These are phyloP conservation scores for Stephania cephalantha DNA, from an alignment of 164 flowering plant genomes.

Conservation along the genomic window DNA sequence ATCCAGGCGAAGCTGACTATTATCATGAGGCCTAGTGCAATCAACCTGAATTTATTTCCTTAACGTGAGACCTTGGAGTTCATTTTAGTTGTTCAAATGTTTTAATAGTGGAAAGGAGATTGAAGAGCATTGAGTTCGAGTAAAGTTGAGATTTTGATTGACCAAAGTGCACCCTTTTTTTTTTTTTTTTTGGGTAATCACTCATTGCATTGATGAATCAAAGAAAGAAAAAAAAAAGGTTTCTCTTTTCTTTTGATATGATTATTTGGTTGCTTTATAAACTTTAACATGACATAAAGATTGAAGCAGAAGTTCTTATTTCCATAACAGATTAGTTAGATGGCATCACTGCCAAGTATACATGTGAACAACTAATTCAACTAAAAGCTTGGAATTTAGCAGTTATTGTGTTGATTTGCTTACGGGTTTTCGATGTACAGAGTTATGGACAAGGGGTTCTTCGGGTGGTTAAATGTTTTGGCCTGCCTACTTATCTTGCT, in stretches of 20 bases:
- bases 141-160: slow-evolving; percentile 7
- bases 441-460: slow-evolving; percentile 16
- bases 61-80: background rate
- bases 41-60: too few relatives aligned
- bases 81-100: background rate
- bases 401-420: background rate
- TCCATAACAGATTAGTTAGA: background rate
- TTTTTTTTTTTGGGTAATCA: too few relatives aligned
- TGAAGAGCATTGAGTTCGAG: background rate
- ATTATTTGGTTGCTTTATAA: background rate
- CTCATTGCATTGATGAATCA: too few relatives aligned
- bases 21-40: too few relatives aligned
- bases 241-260: background rate
- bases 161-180: background rate
- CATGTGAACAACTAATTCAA: background rate
- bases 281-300: background rate
- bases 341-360: background rate
- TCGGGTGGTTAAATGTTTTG: slow-evolving; percentile 22
- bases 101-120: slow-evolving; percentile 5
- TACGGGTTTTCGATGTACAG: slow-evolving; percentile 13
- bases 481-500: slow-evolving; percentile 25
- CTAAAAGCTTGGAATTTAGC: background rate
- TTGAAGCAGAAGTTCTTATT: background rate
- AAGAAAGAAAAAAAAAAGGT: background rate
- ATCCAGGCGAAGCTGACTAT: too few relatives aligned